Base-by-base conservation (phyloP, 805 yeast species). In the Metschnikowia picachoensis region DNA sequence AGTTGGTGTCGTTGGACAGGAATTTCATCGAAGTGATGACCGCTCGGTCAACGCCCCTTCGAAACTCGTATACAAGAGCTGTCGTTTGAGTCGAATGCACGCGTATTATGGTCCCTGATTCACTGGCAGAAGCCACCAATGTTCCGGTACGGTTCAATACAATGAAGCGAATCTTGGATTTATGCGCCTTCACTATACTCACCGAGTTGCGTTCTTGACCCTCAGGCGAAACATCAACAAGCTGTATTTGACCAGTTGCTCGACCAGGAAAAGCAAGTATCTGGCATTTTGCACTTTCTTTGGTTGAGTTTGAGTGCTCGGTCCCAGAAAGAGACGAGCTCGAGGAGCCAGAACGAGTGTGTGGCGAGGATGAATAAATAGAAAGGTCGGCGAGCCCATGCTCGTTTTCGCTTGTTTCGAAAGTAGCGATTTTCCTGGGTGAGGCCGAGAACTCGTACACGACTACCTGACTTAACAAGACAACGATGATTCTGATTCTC, bases 1-100 rank as follows among this genome's bases (percentile, higher is more conserved):
- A 70, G 57, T 81, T 79, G 10, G 80, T 65, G 39, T 89, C 91
- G 53, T 81, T 76, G 8, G 87, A 90, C 5, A 92, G 84, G 61
- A 92, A 90, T 44, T 82, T 82, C 84, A 94, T 83, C 8, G 94
- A 84, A 35, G 85, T 86, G 8, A 94, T 78, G 14, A 75, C 72
- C 1, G 97, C 97, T 43, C 83, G 76, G 63, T 94, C 98, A 16
- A 91, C 62, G 0, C 99, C 99, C 41, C 99, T 73, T 55, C 98
- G 73, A 58, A 91, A 91, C 61, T 89, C 97, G 59, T 77, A 84
- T n/a, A 88, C 58, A 41, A 88, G 68, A 1, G 85, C 75, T 27
- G 95, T 85, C 30, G 78, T 80, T 41, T 73, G 72, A 1, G 89
- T 78, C 5, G 88, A 82, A 59, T 84, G 89, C 3, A 88, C 72